Evolutionary conservation across 2,329 filamentous ascomycete genomes (phyloP), one percentile per base, ranked within the genome.

Genomic region (Aspergillus aculeatus): DNA sequence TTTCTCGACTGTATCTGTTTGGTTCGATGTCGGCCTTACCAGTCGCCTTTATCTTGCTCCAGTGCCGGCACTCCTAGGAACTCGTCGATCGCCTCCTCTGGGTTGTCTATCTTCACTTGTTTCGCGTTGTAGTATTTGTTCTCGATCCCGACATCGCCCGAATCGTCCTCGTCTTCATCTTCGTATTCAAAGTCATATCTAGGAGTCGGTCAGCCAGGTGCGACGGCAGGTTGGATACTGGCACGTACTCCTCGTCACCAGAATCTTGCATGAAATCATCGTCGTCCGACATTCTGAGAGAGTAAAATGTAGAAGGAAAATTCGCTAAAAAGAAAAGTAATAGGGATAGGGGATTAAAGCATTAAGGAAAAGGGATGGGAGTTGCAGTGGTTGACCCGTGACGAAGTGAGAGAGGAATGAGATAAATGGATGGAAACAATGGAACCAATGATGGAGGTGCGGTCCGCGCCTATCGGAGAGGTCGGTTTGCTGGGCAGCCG

Each of bases 121-220:
- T 99, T 99, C 48, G 95, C 95, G 78, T 97, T 98, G 84, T 98
- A 99, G 82, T 99, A 99, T 80, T 96, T 97, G 82, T 99, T 99
- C 76, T 99, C 95, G 75, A 98, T 96, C 67, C 94, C 92, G 69
- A 97, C 90, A 74, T 97, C 92, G 59, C 89, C 92, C 32, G 85
- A 87, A 59, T 96, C 89, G 48, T 96, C 91, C 52, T 95, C 92
- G 58, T 96, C 92, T 66, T 92, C 92, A 69, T 92, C 95, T 74
- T 97, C 94, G 77, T 97, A 98, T 73, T 98, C 94, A 75, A 98
- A 98, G 78, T 98, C 95, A 74, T 97, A 92, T 70, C 89, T 91
- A 59, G 38, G 16, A 47, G 32, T 16, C 41, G 57, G 29, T 41
- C 47, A 50, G 74, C 74, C 60, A 75, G 69, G 66, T 48, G 55